Evolutionary conservation across 768 basidiomycete genomes (phyloP).

Genomic region (Termitomyces sp.): DNA sequence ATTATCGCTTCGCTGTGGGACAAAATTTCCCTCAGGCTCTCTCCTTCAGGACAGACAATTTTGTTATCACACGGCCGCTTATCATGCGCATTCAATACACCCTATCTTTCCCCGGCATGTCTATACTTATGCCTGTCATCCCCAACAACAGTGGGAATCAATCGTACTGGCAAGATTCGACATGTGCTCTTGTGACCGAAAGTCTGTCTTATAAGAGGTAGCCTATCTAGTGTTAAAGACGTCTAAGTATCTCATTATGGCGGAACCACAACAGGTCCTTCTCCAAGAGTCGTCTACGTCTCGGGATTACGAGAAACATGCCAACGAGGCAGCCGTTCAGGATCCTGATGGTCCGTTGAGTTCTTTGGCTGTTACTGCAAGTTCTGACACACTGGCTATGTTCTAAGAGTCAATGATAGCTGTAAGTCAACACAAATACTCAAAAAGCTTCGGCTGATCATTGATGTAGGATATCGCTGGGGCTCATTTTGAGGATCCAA

Average conservation of each 20-base stretch:
- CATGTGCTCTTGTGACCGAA: conserved; percentile 8
- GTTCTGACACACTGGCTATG: neutral
- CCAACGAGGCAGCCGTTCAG: conserved; percentile 13
- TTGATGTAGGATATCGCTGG: conserved; percentile 24
- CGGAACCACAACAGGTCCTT: conserved; percentile 20
- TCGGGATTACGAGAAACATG: conserved; percentile 20
- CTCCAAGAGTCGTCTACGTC: conserved; percentile 15
- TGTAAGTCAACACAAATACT: conserved; percentile 13
- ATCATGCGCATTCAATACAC: neutral
- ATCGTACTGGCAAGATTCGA: neutral
- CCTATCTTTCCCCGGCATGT: neutral
- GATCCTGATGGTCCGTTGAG: conserved; percentile 20
- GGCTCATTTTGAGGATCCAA: conserved; percentile 38
- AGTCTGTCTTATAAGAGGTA: neutral
- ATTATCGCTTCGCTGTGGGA: neutral
- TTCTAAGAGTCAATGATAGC: conserved; percentile 23
- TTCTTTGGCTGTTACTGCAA: neutral
- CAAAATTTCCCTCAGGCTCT: neutral
- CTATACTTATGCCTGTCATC: neutral
- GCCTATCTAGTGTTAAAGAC: neutral
- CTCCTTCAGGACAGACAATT: neutral
- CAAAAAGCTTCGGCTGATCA: neutral
- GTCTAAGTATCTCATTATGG: conserved; percentile 13
- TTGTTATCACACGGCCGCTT: conserved; percentile 4
- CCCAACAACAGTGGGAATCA: conserved; percentile 6